Conservation (phyloP, 1,284 basidiomycete species). For the Tilletia caries region DNA sequence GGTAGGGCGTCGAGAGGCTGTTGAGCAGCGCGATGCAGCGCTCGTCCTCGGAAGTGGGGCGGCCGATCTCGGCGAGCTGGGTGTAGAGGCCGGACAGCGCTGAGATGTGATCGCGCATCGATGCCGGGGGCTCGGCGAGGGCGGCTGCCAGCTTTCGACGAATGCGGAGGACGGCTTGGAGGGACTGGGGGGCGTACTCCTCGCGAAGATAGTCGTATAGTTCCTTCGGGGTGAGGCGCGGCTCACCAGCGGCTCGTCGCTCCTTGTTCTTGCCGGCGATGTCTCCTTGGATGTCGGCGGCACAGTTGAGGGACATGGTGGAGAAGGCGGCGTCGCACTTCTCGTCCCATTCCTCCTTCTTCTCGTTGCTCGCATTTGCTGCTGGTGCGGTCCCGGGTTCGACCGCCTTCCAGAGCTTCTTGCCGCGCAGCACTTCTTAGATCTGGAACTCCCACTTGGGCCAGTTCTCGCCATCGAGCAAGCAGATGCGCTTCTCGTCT, state of each 20-base stretch:
- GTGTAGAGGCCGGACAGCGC: background rate
- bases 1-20: background rate
- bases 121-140: background rate
- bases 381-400: constrained; percentile 7
- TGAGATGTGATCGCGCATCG: background rate
- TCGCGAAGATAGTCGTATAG: background rate
- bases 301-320: background rate
- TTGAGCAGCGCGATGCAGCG: background rate
- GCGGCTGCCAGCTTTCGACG: background rate
- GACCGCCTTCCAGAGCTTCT: constrained; percentile 6
- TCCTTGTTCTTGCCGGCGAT: constrained; percentile 6
- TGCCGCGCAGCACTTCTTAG: background rate
- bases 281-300: background rate
- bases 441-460: constrained; percentile 7
- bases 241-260: background rate
- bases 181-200: constrained; percentile 1
- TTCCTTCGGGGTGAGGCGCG: constrained; percentile 1
- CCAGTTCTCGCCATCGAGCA: background rate
- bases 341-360: background rate
- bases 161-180: background rate
- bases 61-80: background rate
- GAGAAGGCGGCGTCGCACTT: background rate
- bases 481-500: constrained; percentile 2
- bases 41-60: background rate
- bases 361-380: background rate